These are phyloP conservation scores for Raddia distichophylla DNA, from an alignment of 176 grass and related monocot genomes.

Conservation along the genomic window DNA sequence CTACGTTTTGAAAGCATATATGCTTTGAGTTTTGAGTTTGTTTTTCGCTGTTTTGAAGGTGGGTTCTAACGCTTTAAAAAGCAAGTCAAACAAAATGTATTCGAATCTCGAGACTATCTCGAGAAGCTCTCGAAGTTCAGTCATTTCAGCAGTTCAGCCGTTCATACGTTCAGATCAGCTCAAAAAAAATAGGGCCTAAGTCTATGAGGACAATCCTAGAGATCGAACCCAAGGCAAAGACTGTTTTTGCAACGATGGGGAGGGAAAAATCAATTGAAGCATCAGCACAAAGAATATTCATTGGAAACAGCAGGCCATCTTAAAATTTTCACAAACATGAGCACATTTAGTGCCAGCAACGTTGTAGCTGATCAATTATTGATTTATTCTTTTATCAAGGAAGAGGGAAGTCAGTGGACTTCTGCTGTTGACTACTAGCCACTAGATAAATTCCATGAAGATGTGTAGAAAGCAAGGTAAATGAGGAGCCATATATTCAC, in stretches of 20 bases:
- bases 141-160: too few species aligned
- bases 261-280: not conserved
- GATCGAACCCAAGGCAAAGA: constrained; percentile 6
- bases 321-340: not conserved
- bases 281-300: constrained; percentile 14
- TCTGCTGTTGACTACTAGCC: not conserved
- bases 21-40: too few species aligned
- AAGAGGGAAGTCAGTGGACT: too few species aligned
- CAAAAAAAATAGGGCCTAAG: too few species aligned
- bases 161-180: too few species aligned
- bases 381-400: not conserved
- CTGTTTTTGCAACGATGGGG: not conserved
- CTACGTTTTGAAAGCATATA: too few species aligned
- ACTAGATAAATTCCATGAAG: not conserved
- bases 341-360: constrained; percentile 12
- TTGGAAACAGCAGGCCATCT: not conserved
- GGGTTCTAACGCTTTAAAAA: too few species aligned
- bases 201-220: not conserved
- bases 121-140: too few species aligned
- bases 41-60: too few species aligned
- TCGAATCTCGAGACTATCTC: too few species aligned
- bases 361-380: not conserved
- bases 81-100: too few species aligned
- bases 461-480: constrained; percentile 17
- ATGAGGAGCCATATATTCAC: not conserved